Base-by-base conservation (phyloP, 2,329 filamentous ascomycete species). In the Claviceps africana region DNA sequence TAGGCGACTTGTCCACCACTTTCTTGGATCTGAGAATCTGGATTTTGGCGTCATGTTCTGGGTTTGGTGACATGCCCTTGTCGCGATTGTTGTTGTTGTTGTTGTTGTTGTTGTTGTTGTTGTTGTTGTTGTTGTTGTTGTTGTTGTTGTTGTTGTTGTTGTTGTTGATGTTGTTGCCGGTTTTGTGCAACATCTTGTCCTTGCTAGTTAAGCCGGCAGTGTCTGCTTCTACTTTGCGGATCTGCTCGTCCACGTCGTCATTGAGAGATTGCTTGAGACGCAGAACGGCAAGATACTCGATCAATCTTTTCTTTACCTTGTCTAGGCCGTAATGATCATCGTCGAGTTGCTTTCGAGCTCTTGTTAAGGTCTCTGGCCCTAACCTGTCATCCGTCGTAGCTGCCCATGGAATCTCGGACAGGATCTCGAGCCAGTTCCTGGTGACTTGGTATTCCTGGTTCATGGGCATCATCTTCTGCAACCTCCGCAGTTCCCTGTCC, bases 391-490 rank as follows among this genome's bases (percentile, higher is more conserved):
- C 83, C 0, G 91, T 97, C 50, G 80, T 74, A 57, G 82, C 82
- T 2, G 84, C 81, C 93, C 93, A 98, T 0, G 93, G 93, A 48
- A 98, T 93, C 64, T 98, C 93, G 0, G 88, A 79, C 53, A 98
- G 71, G 13, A 89, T 97, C 69, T 98, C 93, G 13, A 98, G 76
- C 70, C 96, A 98, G 48, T 89, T 95, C 57, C 91, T 77, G 58
- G 86, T 88, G 13, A 98, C 91, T 56, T 93, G 88, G 63, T 96
- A 96, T 63, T 98, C 93, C 39, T 94, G 91, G 64, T 97, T 93
- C 49, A 88, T 88, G 0, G 93, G 90, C 62, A 88, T 90, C 88
- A 97, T 97, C 72, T 95, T 95, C 62, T 86, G 86, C 56, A 98
- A 70, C 22, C 93, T 78, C 62, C 88, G 87, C 47, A 98, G 67